phyloP scores from a whole-genome alignment of 2,329 filamentous ascomycete species.

The Fusarium drepaniforme region DNA sequence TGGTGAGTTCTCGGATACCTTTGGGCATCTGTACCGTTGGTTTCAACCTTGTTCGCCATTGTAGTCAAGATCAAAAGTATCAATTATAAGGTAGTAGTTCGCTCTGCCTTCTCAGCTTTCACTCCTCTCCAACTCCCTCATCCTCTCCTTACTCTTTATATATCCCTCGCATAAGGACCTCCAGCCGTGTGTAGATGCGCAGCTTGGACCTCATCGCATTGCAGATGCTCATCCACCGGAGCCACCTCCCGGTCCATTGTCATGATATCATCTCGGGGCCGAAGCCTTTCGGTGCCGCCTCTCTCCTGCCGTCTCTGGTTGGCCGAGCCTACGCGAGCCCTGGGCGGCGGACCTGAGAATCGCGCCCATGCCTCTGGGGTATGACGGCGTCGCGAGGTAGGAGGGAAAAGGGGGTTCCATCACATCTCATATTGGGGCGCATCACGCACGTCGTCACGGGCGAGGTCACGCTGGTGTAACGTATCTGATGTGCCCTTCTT shows the following conservation, averaged over 20 bases:
- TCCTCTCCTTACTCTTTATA: slow-evolving; percentile 3
- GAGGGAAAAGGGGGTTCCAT: slow-evolving; percentile 4
- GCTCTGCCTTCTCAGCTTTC: not conserved
- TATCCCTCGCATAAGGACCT: not conserved
- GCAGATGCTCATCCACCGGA: not conserved
- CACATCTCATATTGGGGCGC: slow-evolving; percentile 25
- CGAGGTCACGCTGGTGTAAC: slow-evolving; percentile 34
- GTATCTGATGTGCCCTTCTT: not conserved
- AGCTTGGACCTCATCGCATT: slow-evolving; percentile 2
- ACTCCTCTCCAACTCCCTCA: not conserved
- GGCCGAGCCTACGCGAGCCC: slow-evolving; percentile 35
- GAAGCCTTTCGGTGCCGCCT: slow-evolving; percentile 3
- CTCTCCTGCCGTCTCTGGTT: slow-evolving; percentile 22
- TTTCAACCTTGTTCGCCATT: slow-evolving; percentile 28
- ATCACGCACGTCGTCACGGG: slow-evolving; percentile 31
- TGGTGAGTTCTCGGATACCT: slow-evolving; percentile 4
- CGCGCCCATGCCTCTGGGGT: slow-evolving; percentile 28
- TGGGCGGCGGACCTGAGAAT: slow-evolving; percentile 12
- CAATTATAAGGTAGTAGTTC: not conserved
- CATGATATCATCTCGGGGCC: slow-evolving; percentile 16
- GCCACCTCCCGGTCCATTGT: not conserved
- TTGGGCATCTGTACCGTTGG: not conserved
- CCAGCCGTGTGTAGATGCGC: not conserved
- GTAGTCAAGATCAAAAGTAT: not conserved
- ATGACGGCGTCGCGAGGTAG: slow-evolving; percentile 25